Base-by-base conservation (phyloP, 768 basidiomycete species). In the Naganishia friedmannii region DNA sequence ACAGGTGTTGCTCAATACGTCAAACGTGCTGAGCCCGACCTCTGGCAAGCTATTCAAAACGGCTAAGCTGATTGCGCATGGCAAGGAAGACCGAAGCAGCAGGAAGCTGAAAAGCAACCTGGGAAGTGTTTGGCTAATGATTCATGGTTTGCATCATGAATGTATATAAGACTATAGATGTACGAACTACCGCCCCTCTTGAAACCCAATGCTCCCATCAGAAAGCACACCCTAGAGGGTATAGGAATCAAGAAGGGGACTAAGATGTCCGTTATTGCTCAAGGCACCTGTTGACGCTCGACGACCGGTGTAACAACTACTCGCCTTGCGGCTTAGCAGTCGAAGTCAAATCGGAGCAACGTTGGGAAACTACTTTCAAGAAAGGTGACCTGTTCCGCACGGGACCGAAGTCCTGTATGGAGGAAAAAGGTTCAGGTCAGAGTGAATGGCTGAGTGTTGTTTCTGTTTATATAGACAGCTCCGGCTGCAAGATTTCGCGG, bases 381-480 rank as follows among this genome's bases (percentile, higher is more conserved):
- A 63, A 63, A n/a, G 60, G 60, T 63, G 60, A 63, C 60, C 60
- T 63, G 60, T 63, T 63, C 60, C 60, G 60, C 60, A 63, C 60
- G 60, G 60, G 60, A 63, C 60, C 60, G 60, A 63, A 63, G 60
- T 63, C 60, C 60, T 63, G 60, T 63, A 45, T 10, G 42, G 42
- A 17, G 60, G 8, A 17, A 46, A 46, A 37, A 42, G 37, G 15
- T 4, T 3, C 1, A 4, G n/a, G 32, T 15, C 15, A n/a, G 9
- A n/a, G 34, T 17, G 32, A n/a, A 37, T 4, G 28, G 57, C 19
- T 45, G 29, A 15, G 6, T 26, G n/a, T 0, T 29, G 37, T 63
- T 42, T 28, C 26, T 63, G 13, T 6, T 28, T 26, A 26, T 34
- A 23, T 37, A 34, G 34, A 21, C 13, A 34, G 57, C n/a, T 31